Percentiles rank a stretch among this genome's conserved stretches.
Evolutionary conservation across 495 filamentous ascomycete species (phyloP).

Genomic region (Corynascus novoguineensis): DNA sequence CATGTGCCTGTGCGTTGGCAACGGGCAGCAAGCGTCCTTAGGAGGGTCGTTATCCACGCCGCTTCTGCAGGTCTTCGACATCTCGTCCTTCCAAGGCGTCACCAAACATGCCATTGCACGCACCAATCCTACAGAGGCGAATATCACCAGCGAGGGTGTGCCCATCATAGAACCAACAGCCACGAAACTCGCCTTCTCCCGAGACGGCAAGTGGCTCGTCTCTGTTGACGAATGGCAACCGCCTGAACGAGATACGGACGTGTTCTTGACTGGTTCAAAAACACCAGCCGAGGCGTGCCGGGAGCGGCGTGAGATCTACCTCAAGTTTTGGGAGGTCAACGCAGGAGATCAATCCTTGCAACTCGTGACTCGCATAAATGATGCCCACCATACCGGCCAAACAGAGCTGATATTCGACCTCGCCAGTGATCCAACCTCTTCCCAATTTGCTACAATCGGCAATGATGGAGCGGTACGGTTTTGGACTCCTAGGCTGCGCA

Average conservation of each 20-base stretch:
- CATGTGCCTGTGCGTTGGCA: conserved; percentile 44
- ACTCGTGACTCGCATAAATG: conserved; percentile 73
- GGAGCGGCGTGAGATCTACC: conserved; percentile 62
- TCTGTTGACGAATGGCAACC: conserved; percentile 88
- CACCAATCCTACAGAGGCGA: conserved; percentile 77
- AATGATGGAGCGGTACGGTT: conserved; percentile 68
- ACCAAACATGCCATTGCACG: conserved; percentile 81
- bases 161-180: conserved; percentile 69
- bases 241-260: conserved; percentile 55
- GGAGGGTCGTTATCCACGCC: conserved; percentile 39
- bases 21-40: conserved; percentile 39
- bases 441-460: conserved; percentile 78
- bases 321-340: conserved; percentile 88
- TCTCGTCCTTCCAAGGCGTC: conserved; percentile 63
- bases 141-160: conserved; percentile 61
- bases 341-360: conserved; percentile 58
- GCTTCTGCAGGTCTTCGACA: conserved; percentile 73
- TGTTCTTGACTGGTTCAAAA: conserved; percentile 36
- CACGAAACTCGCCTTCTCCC: conserved; percentile 62
- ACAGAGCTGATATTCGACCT: conserved; percentile 64
- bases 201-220: conserved; percentile 84
- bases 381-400: conserved; percentile 59
- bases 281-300: conserved; percentile 33
- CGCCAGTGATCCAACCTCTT: conserved; percentile 55
- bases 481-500: conserved; percentile 66